These are phyloP conservation scores for Psophocarpus tetragonolobus DNA, from an alignment of 306 rosid species.

Conservation along the genomic window DNA sequence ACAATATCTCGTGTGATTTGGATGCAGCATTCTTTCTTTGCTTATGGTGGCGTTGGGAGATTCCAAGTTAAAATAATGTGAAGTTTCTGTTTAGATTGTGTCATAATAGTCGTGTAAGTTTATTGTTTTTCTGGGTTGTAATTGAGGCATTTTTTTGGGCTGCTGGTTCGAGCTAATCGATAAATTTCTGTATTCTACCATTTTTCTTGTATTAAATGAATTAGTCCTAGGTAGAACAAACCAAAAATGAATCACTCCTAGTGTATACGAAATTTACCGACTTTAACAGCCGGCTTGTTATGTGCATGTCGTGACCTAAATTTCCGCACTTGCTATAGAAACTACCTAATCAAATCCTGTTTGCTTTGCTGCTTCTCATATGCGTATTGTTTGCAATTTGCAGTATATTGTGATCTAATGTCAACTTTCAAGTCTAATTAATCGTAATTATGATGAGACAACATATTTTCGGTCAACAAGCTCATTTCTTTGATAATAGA, in stretches of 20 bases:
- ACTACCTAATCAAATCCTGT: background rate
- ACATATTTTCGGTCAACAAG: background rate
- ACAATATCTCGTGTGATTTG: conserved; percentile 40
- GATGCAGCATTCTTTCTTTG: conserved; percentile 45
- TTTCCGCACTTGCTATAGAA: conserved; percentile 19
- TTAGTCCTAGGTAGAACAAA: background rate
- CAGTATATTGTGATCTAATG: background rate
- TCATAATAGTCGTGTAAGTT: conserved; percentile 58
- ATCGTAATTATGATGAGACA: background rate
- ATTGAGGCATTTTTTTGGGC: conserved; percentile 71
- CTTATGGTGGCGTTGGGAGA: conserved; percentile 41
- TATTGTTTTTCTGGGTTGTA: conserved; percentile 36
- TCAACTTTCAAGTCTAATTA: background rate
- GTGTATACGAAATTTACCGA: conserved; percentile 47
- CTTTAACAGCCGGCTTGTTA: conserved; percentile 31
- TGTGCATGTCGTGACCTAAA: conserved; percentile 26
- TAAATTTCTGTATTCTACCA: conserved; percentile 49
- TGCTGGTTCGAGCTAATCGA: conserved; percentile 52
- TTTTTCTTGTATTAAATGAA: conserved; percentile 46
- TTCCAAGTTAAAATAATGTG: conserved; percentile 50
- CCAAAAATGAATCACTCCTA: background rate
- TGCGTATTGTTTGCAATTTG: background rate
- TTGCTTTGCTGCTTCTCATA: background rate
- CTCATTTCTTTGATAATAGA: too few relatives aligned
- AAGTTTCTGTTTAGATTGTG: conserved; percentile 40